Evolutionary conservation across 2,329 filamentous ascomycete species (phyloP).

Genomic region (Verticillium tricorpus): DNA sequence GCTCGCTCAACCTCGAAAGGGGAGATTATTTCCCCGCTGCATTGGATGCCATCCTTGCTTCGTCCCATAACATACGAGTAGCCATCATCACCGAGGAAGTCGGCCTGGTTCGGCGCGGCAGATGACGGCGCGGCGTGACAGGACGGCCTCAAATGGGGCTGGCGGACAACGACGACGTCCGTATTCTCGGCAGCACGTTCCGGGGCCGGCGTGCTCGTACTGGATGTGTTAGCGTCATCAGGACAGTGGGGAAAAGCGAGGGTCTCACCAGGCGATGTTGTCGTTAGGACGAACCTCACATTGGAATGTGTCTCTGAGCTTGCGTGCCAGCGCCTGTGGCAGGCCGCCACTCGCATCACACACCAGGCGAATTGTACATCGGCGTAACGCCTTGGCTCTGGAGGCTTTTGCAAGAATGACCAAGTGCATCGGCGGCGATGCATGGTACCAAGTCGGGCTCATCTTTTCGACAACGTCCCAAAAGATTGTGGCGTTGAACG

Average conservation of each 20-base stretch:
- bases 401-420: conserved; percentile 43
- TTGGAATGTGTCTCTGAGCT: conserved; percentile 45
- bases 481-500: conserved; percentile 49
- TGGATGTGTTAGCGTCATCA: neutral
- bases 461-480: conserved; percentile 47
- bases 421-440: conserved; percentile 52
- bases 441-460: conserved; percentile 52
- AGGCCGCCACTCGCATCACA: conserved; percentile 52
- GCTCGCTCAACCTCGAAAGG: conserved; percentile 55
- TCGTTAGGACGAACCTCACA: conserved; percentile 52
- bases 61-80: conserved; percentile 51
- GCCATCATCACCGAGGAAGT: conserved; percentile 44
- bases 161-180: neutral
- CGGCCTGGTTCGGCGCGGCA: conserved; percentile 48
- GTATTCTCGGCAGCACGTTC: neutral
- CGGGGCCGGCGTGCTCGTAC: neutral
- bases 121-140: conserved; percentile 45
- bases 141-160: conserved; percentile 37
- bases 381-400: conserved; percentile 33
- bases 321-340: conserved; percentile 43
- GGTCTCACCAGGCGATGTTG: conserved; percentile 49
- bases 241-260: neutral
- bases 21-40: conserved; percentile 53
- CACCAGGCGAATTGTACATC: conserved; percentile 42
- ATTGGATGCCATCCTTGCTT: conserved; percentile 53